These are phyloP conservation scores for Plenodomus tracheiphilus DNA, from an alignment of 2,329 filamentous ascomycete species.

Conservation along the genomic window DNA sequence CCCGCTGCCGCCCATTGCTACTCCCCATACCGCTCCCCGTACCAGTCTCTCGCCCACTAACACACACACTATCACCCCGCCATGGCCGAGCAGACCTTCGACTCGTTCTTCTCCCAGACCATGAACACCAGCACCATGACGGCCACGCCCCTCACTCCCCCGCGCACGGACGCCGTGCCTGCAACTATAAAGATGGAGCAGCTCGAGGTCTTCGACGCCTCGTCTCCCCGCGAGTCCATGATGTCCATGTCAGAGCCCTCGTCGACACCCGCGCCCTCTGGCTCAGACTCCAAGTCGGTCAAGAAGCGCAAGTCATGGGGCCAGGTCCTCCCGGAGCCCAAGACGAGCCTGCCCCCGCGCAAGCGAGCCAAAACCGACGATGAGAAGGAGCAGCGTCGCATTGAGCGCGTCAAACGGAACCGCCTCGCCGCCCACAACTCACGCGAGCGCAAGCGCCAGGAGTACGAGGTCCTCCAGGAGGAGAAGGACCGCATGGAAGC, in stretches of 20 bases:
- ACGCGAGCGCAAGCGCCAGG: conserved; percentile 84
- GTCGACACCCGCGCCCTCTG: conserved; percentile 24
- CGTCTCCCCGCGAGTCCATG: conserved; percentile 22
- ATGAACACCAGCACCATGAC: conserved; percentile 29
- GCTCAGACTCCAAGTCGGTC: conserved; percentile 58
- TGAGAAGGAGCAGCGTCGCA: conserved; percentile 96
- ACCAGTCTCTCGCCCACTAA: conserved; percentile 13
- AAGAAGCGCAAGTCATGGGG: conserved; percentile 99
- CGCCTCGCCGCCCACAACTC: conserved; percentile 96
- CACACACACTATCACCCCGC: conserved; percentile 3
- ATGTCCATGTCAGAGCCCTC: conserved; percentile 10
- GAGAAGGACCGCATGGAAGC: conserved; percentile 67
- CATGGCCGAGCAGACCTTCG: conserved; percentile 33
- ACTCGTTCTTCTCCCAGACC: conserved; percentile 24
- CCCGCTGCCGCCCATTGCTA: conserved; percentile 35
- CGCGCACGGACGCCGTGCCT: conserved; percentile 25
- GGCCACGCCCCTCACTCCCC: conserved; percentile 26
- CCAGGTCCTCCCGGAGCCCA: conserved; percentile 92
- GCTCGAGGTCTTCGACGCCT: conserved; percentile 35
- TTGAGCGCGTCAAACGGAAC: conserved; percentile 95
- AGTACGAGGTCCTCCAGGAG: conserved; percentile 80
- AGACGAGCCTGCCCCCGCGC: conserved; percentile 91
- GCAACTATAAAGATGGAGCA: conserved; percentile 50
- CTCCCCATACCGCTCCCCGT: too few relatives aligned
- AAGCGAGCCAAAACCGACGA: conserved; percentile 99